Evolutionary conservation across 2,329 filamentous ascomycete species (phyloP), one percentile per base, ranked within the genome.

Genomic region (Dactylellina drechsleri): DNA sequence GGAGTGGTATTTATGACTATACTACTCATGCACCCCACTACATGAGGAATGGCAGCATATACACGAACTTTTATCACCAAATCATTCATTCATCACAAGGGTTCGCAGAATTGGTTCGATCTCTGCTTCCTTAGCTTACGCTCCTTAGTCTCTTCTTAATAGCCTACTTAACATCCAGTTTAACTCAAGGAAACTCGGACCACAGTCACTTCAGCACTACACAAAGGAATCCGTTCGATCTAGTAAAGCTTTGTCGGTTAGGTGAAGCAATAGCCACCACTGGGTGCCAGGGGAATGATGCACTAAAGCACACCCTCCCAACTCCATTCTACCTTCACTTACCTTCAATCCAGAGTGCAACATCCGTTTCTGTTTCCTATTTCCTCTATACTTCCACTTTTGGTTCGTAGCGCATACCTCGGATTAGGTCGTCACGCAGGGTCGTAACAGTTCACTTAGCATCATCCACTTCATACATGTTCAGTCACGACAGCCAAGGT

Each of bases 1-100:
- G 45, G 45, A 49, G 45, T 49, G 45, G 45, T 49, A 49, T 49
- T 49, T 20, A 10, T 49, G 45, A 49, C 45, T 49, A 49, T 49
- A 49, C 18, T 6, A 49, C 45, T 20, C 45, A 49, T 49, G 45
- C 8, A 49, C 45, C 45, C 45, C 45, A 20, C 45, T 49, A 20
- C 45, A 49, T 49, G 45, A 20, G 45, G 18, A 49, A 16, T 49
- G 45, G 18, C 45, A 20, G 45, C 18, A 49, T 49, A 20, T 16
- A 49, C 45, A 49, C 45, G 18, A 49, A 49, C 18, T 15, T 49
- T 49, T 49, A 49, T 49, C 45, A 12, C 45, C 45, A 49, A 49
- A 49, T 7, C 45, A 49, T 49, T 49, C 45, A 49, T 49, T 20
- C 6, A 15, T 15, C n/a, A 10, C 45, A 20, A 49, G 45, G 45